phyloP scores from a whole-genome alignment of 2,329 filamentous ascomycete species.

The Fusarium clavum region DNA sequence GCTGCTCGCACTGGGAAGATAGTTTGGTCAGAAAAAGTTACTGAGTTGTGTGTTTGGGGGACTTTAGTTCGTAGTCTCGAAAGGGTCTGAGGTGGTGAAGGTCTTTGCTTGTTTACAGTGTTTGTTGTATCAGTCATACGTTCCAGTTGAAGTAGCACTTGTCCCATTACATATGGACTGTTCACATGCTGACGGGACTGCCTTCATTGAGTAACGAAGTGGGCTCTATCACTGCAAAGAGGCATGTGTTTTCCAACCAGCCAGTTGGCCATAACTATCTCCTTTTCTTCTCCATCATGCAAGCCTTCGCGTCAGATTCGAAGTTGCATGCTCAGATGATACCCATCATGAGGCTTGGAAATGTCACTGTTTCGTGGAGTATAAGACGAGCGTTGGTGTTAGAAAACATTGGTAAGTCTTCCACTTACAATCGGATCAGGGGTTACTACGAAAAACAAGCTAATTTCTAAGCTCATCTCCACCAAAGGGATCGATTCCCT shows the following conservation, averaged over 20 bases:
- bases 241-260: neutral
- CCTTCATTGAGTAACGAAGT: neutral
- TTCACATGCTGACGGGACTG: neutral
- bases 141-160: neutral
- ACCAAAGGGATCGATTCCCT: neutral
- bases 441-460: neutral
- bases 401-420: neutral
- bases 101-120: neutral
- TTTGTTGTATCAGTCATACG: neutral
- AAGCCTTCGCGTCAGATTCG: neutral
- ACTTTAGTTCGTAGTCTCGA: neutral
- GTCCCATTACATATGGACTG: conserved; percentile 21
- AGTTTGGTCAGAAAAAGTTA: conserved; percentile 6
- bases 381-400: neutral
- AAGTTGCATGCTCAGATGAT: neutral
- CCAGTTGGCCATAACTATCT: neutral
- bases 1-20: conserved; percentile 27
- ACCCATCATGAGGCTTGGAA: conserved; percentile 16
- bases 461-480: conserved; percentile 5
- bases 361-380: conserved; percentile 20
- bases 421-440: neutral
- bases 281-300: neutral
- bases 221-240: neutral
- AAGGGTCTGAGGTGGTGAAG: neutral
- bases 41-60: neutral